Percentiles rank a stretch among this genome's conserved stretches.
phyloP scores from a whole-genome alignment of 2,329 filamentous ascomycete genomes.

The Remersonia thermophila region DNA sequence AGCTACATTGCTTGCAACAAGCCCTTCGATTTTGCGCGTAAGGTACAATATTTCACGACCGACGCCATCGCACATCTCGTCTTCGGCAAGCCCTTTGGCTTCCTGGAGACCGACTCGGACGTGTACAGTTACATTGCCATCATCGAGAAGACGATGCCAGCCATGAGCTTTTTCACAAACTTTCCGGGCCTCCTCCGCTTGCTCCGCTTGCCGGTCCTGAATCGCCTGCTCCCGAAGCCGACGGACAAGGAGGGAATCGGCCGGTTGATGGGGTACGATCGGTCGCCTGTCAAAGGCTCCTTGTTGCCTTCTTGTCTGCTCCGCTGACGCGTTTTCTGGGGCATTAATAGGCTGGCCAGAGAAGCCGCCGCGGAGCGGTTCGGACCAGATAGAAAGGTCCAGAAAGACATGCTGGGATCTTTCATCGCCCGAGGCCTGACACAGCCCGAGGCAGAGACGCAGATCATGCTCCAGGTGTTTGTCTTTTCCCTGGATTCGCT shows the following conservation, averaged over 20 bases:
- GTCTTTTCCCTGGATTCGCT: not conserved
- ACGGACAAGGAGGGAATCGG: constrained; percentile 19
- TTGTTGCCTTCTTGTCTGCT: not conserved
- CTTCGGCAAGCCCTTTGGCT: constrained; percentile 34
- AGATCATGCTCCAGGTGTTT: constrained; percentile 14
- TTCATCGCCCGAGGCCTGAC: constrained; percentile 34
- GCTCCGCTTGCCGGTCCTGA: constrained; percentile 20
- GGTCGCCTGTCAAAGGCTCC: not conserved
- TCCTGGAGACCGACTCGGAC: constrained; percentile 30
- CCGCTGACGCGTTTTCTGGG: not conserved
- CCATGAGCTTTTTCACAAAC: constrained; percentile 28
- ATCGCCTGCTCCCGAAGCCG: constrained; percentile 22
- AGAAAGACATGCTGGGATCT: constrained; percentile 38
- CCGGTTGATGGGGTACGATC: constrained; percentile 15
- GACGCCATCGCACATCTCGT: constrained; percentile 38
- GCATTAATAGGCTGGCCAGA: constrained; percentile 27
- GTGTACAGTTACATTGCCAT: constrained; percentile 31
- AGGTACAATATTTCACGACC: constrained; percentile 36
- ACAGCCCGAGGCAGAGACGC: constrained; percentile 30
- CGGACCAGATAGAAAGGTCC: constrained; percentile 25
- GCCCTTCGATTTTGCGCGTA: constrained; percentile 27
- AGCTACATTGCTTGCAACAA: constrained; percentile 5
- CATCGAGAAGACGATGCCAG: constrained; percentile 26
- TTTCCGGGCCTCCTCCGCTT: constrained; percentile 24
- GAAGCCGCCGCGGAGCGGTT: constrained; percentile 32